A percentile compares a stretch with the other conserved stretches of the same genome.
Evolutionary conservation across 2,329 filamentous ascomycete genomes (phyloP).

Genomic region (Aureobasidium sp.): DNA sequence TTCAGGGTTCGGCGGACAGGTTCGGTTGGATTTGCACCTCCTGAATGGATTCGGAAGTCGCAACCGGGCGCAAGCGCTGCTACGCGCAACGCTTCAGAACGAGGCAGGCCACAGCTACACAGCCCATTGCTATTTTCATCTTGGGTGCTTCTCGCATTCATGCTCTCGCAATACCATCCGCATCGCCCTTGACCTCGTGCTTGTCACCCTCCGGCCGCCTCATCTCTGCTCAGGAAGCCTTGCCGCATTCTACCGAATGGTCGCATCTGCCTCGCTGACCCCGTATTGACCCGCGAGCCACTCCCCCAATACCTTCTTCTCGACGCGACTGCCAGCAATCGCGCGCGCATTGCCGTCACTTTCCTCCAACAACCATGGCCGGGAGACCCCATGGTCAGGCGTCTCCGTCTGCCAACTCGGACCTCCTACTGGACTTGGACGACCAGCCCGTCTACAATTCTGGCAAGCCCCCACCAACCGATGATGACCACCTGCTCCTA

Average conservation of each 20-base stretch:
- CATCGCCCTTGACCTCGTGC: not conserved
- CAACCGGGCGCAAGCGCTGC: not conserved
- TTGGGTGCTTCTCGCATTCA: not conserved
- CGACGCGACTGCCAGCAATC: conserved; percentile 9
- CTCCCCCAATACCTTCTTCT: not conserved
- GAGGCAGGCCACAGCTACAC: conserved; percentile 1
- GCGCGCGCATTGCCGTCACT: not conserved
- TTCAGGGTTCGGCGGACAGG: not conserved
- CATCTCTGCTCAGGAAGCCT: conserved; percentile 5
- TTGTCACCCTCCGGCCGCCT: not conserved
- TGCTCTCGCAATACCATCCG: not conserved
- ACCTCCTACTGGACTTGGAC: conserved; percentile 65
- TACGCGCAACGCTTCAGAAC: not conserved
- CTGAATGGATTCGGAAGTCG: not conserved
- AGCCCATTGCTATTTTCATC: conserved; percentile 5
- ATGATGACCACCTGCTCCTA: conserved; percentile 73
- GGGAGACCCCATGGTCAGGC: conserved; percentile 49
- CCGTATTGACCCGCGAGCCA: not conserved
- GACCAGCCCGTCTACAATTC: conserved; percentile 62
- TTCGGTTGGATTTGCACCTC: not conserved
- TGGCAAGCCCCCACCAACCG: conserved; percentile 69
- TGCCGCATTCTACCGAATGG: conserved; percentile 11
- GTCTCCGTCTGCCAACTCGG: conserved; percentile 32
- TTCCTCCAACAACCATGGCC: conserved; percentile 34
- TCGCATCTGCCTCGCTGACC: conserved; percentile 7